Base-by-base conservation (phyloP, 495 filamentous ascomycete species). In the Penicillium bovifimosum region DNA sequence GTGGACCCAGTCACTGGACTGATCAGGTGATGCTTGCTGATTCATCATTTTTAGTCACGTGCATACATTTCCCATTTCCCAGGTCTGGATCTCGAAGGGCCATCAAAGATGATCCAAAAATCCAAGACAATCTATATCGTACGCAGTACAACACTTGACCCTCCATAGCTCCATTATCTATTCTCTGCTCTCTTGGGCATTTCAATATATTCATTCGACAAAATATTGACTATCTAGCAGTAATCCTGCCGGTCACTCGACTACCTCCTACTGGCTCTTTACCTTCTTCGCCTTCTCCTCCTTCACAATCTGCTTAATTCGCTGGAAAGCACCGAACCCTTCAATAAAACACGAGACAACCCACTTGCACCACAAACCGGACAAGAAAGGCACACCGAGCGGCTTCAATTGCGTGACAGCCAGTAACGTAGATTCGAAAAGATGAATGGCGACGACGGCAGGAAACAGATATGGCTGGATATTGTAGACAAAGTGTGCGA, bases 321-420 rank as follows among this genome's bases (percentile, higher is more conserved):
- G 75, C 59, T 63, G 35, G 50, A 79, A 78, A 35, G 72, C 62
- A 11, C 67, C 72, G 43, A 72, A 63, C 0, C 87, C 87, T 59
- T 90, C 87, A 9, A 86, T 59, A 42, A 85, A 76, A 36, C 65
- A 73, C 28, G 73, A 77, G 13, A 61, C 52, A 17, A 82, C 55
- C 86, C 86, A 91, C 35, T 61, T 58, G 69, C 76, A 82, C 85
- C 86, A 91, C 43, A 83, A 43, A 32, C 47, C 35, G 27, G 75
- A 77, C 9, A 73, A 63, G 28, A 73, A 56, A 20, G 70, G 63
- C n/a, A 89, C 80, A 3, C 70, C 70, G 67, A 86, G 76, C 60
- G 34, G 34, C 34, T 36, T 36, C 34, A 36, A 36, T 6, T 36
- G 34, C 5, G 34, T 36, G 13, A 36, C 34, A 13, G 34, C 34